A percentile compares a stretch with the other conserved stretches of the same genome.
These are phyloP conservation scores for Hericium alpestre DNA, from an alignment of 768 basidiomycete genomes.

Conservation along the genomic window DNA sequence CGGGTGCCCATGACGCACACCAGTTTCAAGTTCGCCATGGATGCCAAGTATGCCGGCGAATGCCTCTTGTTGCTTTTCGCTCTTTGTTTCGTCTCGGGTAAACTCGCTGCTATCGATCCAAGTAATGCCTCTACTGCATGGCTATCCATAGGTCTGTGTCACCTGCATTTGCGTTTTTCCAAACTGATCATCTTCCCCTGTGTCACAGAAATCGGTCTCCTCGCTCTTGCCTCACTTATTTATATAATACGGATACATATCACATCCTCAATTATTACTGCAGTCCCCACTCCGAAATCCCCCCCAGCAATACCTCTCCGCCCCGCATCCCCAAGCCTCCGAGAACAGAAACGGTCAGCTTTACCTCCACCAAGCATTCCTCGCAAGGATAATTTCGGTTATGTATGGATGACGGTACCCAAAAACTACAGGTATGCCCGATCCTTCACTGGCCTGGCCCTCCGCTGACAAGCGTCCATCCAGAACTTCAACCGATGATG, in stretches of 20 bases:
- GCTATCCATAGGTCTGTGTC: slow-evolving; percentile 9
- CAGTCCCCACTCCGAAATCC: not conserved
- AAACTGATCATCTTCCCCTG: not conserved
- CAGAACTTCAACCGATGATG: slow-evolving; percentile 79
- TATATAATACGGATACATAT: slow-evolving; percentile 12
- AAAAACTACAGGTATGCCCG: slow-evolving; percentile 67
- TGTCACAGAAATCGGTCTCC: slow-evolving; percentile 3
- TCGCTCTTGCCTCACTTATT: slow-evolving; percentile 8
- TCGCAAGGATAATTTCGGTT: slow-evolving; percentile 48
- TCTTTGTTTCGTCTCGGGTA: slow-evolving; percentile 42
- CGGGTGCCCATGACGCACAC: slow-evolving; percentile 31
- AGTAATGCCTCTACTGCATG: slow-evolving; percentile 3
- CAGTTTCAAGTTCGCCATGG: slow-evolving; percentile 42
- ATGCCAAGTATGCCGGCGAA: slow-evolving; percentile 54
- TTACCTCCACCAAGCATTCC: slow-evolving; percentile 14
- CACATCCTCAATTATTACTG: not conserved
- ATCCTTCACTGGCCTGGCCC: not conserved
- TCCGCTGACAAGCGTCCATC: slow-evolving; percentile 1
- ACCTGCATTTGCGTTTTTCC: not conserved
- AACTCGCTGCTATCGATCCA: slow-evolving; percentile 25
- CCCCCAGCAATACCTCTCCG: not conserved
- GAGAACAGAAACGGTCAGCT: slow-evolving; percentile 32
- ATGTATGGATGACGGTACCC: slow-evolving; percentile 84
- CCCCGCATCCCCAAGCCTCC: slow-evolving; percentile 20
- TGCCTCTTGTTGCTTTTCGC: slow-evolving; percentile 55